These are phyloP conservation scores for Aphanomyces stellatus DNA, from an alignment of 352 stramenopile genomes.

Conservation along the genomic window DNA sequence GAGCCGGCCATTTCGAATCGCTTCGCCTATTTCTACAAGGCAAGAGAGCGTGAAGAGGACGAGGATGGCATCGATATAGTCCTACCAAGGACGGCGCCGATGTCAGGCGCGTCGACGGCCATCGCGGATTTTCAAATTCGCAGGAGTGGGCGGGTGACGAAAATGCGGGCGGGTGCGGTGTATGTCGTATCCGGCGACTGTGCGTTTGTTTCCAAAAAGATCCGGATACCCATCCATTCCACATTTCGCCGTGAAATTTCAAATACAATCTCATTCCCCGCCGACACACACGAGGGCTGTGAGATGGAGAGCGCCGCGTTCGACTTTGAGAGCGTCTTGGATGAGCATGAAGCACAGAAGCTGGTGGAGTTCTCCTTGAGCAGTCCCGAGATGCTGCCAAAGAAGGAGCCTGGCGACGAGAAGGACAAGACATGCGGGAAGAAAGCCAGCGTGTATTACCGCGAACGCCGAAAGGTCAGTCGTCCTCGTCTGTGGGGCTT, in stretches of 20 bases:
- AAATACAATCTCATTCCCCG: too few relatives aligned
- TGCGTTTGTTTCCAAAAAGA: too few relatives aligned
- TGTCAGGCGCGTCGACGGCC: background rate
- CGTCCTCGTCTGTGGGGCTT: too few relatives aligned
- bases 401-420: background rate
- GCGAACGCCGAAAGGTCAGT: background rate
- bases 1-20: background rate
- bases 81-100: background rate
- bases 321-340: constrained; percentile 1
- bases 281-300: background rate
- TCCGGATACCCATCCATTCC: too few relatives aligned
- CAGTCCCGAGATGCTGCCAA: background rate
- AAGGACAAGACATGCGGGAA: background rate
- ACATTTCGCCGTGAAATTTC: too few relatives aligned
- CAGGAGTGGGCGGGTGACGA: too few relatives aligned
- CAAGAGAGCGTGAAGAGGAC: background rate
- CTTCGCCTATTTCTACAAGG: constrained; percentile 1
- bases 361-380: constrained; percentile 3
- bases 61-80: background rate
- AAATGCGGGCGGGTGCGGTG: too few relatives aligned
- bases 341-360: constrained; percentile 6
- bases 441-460: constrained; percentile 3
- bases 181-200: too few relatives aligned
- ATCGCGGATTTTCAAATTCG: too few relatives aligned
- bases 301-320: background rate